Evolutionary conservation across 139 green algal species (phyloP).

Genomic region (Monoraphidium neglectum): DNA sequence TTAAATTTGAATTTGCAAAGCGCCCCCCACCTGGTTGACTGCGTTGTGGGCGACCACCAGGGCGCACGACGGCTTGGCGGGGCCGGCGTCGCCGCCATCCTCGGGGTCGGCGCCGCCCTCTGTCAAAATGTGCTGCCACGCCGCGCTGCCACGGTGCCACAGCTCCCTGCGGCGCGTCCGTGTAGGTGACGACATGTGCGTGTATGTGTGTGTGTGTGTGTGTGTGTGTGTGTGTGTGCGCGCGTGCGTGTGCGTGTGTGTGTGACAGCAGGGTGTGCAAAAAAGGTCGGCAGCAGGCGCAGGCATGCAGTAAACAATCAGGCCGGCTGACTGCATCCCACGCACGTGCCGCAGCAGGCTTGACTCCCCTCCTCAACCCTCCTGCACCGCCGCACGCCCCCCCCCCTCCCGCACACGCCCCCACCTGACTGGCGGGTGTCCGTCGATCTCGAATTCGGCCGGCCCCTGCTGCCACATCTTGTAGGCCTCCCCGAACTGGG

Average conservation of each 20-base stretch:
- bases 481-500: slow-evolving; percentile 69
- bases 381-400: neutral
- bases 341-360: too few species aligned
- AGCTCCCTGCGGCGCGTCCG: slow-evolving; percentile 63
- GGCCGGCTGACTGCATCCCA: too few species aligned
- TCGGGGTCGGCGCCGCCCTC: neutral
- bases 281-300: too few species aligned
- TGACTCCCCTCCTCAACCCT: neutral
- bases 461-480: slow-evolving; percentile 79
- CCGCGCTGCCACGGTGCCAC: slow-evolving; percentile 85
- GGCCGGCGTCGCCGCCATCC: neutral
- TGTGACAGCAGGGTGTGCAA: too few species aligned
- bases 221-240: too few species aligned
- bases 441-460: slow-evolving; percentile 85
- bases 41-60: slow-evolving; percentile 97
- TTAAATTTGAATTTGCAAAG: neutral
- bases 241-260: too few species aligned
- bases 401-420: neutral
- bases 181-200: neutral
- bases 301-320: too few species aligned
- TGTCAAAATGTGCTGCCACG: slow-evolving; percentile 80
- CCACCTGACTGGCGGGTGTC: slow-evolving; percentile 73
- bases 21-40: slow-evolving; percentile 81
- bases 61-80: slow-evolving; percentile 13
- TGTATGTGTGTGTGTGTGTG: neutral